Evolutionary conservation across 805 yeast genomes (phyloP).

Genomic region (Scheffersomyces amazonensis): DNA sequence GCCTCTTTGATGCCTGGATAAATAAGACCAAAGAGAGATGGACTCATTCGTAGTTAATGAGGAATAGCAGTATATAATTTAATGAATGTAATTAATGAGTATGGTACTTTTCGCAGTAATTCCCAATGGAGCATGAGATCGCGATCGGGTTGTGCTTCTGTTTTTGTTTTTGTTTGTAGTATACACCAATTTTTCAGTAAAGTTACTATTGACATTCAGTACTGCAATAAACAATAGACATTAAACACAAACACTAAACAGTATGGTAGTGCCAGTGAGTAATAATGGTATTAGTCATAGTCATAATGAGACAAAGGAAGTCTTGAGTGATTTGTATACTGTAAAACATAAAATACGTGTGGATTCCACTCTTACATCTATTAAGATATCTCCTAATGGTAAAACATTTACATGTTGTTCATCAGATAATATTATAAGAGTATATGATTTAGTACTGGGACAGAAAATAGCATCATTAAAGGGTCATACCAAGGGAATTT

Average conservation of each 20-base stretch:
- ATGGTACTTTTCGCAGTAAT: too few relatives aligned
- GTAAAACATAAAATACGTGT: background rate
- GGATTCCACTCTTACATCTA: conserved; percentile 33
- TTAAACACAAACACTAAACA: too few relatives aligned
- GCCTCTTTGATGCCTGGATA: conserved; percentile 42
- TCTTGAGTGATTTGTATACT: background rate
- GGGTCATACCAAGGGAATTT: conserved; percentile 72
- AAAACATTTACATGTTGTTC: conserved; percentile 50
- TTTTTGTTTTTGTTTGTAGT: too few relatives aligned
- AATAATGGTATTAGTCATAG: background rate
- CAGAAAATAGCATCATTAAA: conserved; percentile 26
- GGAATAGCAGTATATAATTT: too few relatives aligned
- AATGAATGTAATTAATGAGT: too few relatives aligned
- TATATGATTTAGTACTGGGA: conserved; percentile 25
- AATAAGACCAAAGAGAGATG: conserved; percentile 16
- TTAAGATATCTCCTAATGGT: conserved; percentile 64
- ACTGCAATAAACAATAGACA: too few relatives aligned
- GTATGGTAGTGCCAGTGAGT: too few relatives aligned
- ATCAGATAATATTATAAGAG: conserved; percentile 24
- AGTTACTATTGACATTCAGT: too few relatives aligned
- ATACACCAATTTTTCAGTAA: too few relatives aligned
- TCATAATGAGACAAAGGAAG: background rate
- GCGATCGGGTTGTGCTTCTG: too few relatives aligned
- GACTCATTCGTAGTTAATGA: background rate
- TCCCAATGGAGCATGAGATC: too few relatives aligned